phyloP scores from a whole-genome alignment of 2,329 filamentous ascomycete genomes.

The Fusarium tupiense region DNA sequence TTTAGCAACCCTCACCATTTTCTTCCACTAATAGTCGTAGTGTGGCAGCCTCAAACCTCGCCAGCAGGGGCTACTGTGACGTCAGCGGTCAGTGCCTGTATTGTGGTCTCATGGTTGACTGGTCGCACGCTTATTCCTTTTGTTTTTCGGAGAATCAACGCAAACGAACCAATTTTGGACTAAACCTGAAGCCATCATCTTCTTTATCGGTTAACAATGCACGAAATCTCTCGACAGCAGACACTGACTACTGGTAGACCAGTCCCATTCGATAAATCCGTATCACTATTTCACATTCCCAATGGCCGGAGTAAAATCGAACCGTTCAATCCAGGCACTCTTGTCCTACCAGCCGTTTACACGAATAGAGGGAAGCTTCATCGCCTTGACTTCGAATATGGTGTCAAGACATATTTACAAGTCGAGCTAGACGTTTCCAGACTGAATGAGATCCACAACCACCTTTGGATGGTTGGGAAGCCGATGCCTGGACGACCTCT shows the following conservation, averaged over 20 bases:
- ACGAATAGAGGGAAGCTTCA: fast-evolving
- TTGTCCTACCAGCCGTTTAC: background rate
- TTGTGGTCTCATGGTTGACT: background rate
- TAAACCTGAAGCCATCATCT: fast-evolving
- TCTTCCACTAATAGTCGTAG: fast-evolving
- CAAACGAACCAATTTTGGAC: fast-evolving
- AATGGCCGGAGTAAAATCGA: fast-evolving
- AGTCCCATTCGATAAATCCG: background rate
- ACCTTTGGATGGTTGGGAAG: background rate
- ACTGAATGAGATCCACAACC: background rate
- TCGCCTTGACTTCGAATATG: background rate
- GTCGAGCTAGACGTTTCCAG: background rate
- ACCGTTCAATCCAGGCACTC: fast-evolving
- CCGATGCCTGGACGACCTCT: background rate
- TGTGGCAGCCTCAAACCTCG: fast-evolving
- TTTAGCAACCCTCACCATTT: fast-evolving
- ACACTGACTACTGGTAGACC: fast-evolving
- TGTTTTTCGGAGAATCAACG: fast-evolving
- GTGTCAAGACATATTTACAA: background rate
- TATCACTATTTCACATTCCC: background rate
- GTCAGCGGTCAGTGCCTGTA: fast-evolving
- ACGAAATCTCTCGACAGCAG: background rate
- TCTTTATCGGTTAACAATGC: fast-evolving
- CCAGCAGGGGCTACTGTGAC: fast-evolving
- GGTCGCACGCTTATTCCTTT: fast-evolving